Conservation (phyloP, 345 rosid species). For the Brassica nigra region DNA sequence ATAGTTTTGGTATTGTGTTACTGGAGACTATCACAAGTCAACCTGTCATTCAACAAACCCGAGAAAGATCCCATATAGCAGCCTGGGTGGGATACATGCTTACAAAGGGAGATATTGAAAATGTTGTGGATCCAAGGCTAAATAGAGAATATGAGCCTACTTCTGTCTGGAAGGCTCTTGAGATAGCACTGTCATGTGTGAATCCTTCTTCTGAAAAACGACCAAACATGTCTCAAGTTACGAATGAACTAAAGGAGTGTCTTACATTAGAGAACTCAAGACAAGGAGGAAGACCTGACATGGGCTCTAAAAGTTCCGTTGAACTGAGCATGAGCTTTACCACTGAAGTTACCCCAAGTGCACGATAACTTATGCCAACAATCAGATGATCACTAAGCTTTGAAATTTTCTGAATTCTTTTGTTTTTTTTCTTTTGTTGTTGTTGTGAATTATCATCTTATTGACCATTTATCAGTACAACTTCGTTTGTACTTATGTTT, state of each 20-base stretch:
- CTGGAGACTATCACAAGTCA: conserved; percentile 45
- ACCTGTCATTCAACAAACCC: conserved; percentile 16
- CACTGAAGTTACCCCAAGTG: conserved; percentile 8
- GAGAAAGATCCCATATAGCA: conserved; percentile 22
- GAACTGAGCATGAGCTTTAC: conserved; percentile 5
- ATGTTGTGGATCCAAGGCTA: conserved; percentile 3
- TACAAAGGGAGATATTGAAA: conserved; percentile 4
- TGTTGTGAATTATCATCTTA: not conserved
- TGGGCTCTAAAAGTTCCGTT: conserved; percentile 8
- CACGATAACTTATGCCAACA: not conserved
- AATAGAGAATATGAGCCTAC: conserved; percentile 12
- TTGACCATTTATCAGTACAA: not conserved
- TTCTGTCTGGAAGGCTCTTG: conserved; percentile 30
- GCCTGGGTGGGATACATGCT: conserved; percentile 23
- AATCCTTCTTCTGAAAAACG: conserved; percentile 21
- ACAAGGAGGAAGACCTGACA: not conserved
- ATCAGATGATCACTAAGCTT: not conserved
- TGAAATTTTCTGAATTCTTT: not conserved
- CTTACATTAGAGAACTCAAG: conserved; percentile 17
- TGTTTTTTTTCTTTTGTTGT: not conserved
- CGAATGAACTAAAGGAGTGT: conserved; percentile 11
- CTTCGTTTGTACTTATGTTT: not conserved
- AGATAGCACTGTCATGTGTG: conserved; percentile 30
- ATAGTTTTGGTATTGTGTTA: conserved; percentile 45
- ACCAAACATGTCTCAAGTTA: conserved; percentile 35